phyloP scores from a whole-genome alignment of 2,329 filamentous ascomycete species.

The Ophiostoma triangulosporum region DNA sequence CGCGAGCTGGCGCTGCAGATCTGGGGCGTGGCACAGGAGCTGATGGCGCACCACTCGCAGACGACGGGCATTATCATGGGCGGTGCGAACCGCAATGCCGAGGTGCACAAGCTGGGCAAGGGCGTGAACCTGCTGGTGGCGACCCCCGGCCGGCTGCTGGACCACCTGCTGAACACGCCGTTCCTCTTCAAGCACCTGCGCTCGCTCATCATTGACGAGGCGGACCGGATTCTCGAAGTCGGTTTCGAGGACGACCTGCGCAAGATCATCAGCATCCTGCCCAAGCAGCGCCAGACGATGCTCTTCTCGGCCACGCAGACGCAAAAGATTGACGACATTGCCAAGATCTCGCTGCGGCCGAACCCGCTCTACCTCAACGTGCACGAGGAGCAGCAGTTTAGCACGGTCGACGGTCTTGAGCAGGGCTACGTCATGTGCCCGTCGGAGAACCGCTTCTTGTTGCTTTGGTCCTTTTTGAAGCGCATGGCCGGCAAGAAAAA shows the following conservation, averaged over 20 bases:
- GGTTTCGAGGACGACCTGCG: constrained; percentile 99
- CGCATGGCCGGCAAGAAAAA: constrained; percentile 92
- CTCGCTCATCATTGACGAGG: constrained; percentile 88
- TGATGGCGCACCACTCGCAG: constrained; percentile 86
- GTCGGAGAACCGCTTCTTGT: constrained; percentile 80
- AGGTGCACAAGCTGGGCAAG: constrained; percentile 87
- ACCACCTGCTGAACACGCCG: constrained; percentile 86
- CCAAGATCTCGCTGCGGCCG: constrained; percentile 78
- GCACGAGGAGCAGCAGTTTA: constrained; percentile 62
- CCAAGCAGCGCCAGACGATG: constrained; percentile 83
- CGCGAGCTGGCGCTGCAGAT: constrained; percentile 91
- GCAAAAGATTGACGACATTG: constrained; percentile 94
- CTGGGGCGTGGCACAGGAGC: constrained; percentile 83
- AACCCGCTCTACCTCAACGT: constrained; percentile 96
- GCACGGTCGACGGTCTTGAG: constrained; percentile 84
- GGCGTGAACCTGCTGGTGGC: constrained; percentile 91
- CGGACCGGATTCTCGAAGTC: constrained; percentile 89
- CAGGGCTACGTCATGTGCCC: constrained; percentile 94
- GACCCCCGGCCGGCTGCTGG: constrained; percentile 80
- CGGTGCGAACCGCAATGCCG: constrained; percentile 78
- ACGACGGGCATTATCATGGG: constrained; percentile 69
- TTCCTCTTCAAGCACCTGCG: constrained; percentile 90
- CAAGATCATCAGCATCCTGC: constrained; percentile 87
- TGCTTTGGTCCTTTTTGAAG: constrained; percentile 91
- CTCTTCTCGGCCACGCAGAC: constrained; percentile 98